Conservation (phyloP, 129 eudicot species). For the Deinandra increscens region DNA sequence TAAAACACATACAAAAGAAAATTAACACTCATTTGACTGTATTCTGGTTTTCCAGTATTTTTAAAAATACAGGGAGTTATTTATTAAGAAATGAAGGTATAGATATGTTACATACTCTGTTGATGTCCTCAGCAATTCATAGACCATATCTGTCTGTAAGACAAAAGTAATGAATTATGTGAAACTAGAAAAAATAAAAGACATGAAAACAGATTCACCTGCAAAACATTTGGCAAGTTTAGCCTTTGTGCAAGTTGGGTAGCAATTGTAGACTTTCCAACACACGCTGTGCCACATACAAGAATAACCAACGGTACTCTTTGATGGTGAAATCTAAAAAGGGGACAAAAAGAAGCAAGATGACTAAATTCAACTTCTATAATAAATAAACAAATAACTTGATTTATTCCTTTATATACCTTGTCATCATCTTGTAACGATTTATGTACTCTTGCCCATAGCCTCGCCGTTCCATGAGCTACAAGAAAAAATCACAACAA, state of each 20-base stretch:
- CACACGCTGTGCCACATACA: constrained; percentile 98
- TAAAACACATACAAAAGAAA: constrained; percentile 10
- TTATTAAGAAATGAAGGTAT: constrained; percentile 4
- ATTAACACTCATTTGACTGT: background rate
- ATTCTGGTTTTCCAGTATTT: constrained; percentile 10
- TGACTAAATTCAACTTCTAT: background rate
- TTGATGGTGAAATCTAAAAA: constrained; percentile 90
- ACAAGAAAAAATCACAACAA: constrained; percentile 32
- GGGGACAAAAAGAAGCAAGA: constrained; percentile 19
- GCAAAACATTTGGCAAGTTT: constrained; percentile 97
- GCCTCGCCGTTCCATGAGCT: constrained; percentile 98
- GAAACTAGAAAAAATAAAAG: constrained; percentile 18
- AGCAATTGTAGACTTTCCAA: constrained; percentile 97
- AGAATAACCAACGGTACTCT: constrained; percentile 97
- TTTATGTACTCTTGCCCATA: constrained; percentile 92
- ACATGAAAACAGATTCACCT: constrained; percentile 45
- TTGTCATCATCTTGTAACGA: constrained; percentile 98
- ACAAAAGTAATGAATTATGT: constrained; percentile 25
- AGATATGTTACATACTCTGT: constrained; percentile 71
- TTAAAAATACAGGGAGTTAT: background rate
- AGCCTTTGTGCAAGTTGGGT: constrained; percentile 99
- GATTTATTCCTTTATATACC: constrained; percentile 36
- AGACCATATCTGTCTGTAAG: constrained; percentile 95
- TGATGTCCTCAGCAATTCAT: constrained; percentile 90
- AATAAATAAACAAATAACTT: background rate